A percentile compares a stretch with the other conserved stretches of the same genome.
Conservation (phyloP, 2,329 filamentous ascomycete genomes). For the Hymenoscyphus repandus region DNA sequence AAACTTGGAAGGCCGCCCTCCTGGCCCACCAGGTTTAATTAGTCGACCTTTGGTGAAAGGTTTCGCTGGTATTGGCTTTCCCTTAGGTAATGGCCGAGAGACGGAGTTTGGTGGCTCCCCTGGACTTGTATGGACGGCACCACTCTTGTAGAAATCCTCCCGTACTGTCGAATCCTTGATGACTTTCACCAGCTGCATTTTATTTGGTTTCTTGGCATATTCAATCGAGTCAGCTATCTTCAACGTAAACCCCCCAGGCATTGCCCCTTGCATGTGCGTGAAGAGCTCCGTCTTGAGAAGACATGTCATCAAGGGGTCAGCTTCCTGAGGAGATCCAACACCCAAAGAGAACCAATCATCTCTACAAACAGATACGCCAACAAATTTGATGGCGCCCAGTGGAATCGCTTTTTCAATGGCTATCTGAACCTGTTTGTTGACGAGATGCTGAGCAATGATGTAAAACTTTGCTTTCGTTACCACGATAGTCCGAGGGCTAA, state of each 20-base stretch:
- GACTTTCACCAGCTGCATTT: slow-evolving; percentile 82
- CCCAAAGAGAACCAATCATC: slow-evolving; percentile 98
- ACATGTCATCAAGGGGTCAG: slow-evolving; percentile 90
- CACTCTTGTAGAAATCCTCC: slow-evolving; percentile 90
- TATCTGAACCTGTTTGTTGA: slow-evolving; percentile 78
- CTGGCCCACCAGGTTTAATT: slow-evolving; percentile 83
- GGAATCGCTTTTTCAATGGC: slow-evolving; percentile 75
- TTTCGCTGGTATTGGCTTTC: slow-evolving; percentile 78
- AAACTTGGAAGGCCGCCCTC: slow-evolving; percentile 71
- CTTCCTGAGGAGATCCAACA: slow-evolving; percentile 81
- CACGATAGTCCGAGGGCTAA: slow-evolving; percentile 77
- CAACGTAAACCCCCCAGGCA: slow-evolving; percentile 72
- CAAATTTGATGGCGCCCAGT: slow-evolving; percentile 81
- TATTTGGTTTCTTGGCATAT: slow-evolving; percentile 97
- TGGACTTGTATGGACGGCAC: slow-evolving; percentile 76
- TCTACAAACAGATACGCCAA: slow-evolving; percentile 73
- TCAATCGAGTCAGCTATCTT: slow-evolving; percentile 82
- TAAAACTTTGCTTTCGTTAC: slow-evolving; percentile 85
- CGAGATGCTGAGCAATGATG: slow-evolving; percentile 76
- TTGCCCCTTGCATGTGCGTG: slow-evolving; percentile 76
- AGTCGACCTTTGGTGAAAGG: slow-evolving; percentile 93
- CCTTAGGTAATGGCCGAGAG: slow-evolving; percentile 80
- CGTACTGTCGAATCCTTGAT: slow-evolving; percentile 75
- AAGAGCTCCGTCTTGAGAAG: slow-evolving; percentile 97
- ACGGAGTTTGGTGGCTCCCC: slow-evolving; percentile 80